phyloP scores from a whole-genome alignment of 345 rosid species.

The Ricinus communis region DNA sequence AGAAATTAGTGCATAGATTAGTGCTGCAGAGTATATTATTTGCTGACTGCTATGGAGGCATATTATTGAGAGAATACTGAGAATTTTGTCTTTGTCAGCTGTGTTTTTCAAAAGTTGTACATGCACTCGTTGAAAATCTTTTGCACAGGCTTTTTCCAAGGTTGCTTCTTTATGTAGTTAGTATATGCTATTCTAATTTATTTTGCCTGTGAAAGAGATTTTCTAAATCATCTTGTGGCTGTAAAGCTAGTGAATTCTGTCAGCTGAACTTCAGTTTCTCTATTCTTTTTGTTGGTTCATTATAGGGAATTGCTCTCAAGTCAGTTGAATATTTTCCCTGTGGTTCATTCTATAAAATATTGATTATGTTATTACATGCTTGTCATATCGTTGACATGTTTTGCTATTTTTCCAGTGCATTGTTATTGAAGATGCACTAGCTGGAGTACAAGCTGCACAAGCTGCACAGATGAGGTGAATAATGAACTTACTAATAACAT shows the following conservation, averaged over 20 bases:
- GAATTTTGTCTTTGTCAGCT: neutral
- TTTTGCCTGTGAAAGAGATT: neutral
- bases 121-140: neutral
- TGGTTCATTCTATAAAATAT: neutral
- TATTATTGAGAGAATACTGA: neutral
- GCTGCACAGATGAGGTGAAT: constrained; percentile 91
- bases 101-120: neutral
- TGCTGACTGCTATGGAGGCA: too few relatives aligned
- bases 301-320: neutral
- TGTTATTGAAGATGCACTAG: constrained; percentile 93
- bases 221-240: neutral
- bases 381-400: constrained; percentile 9
- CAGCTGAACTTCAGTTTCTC: neutral
- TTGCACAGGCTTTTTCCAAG: neutral
- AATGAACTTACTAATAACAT: constrained; percentile 11
- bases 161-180: neutral
- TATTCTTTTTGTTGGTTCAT: neutral
- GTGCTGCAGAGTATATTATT: neutral
- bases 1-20: neutral
- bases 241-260: neutral
- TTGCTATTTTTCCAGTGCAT: constrained; percentile 53
- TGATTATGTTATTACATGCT: neutral
- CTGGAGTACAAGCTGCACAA: constrained; percentile 94
- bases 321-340: neutral
- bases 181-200: neutral